Base-by-base conservation (phyloP, 257 asterid genomes). In the Anisodus tanguticus region DNA sequence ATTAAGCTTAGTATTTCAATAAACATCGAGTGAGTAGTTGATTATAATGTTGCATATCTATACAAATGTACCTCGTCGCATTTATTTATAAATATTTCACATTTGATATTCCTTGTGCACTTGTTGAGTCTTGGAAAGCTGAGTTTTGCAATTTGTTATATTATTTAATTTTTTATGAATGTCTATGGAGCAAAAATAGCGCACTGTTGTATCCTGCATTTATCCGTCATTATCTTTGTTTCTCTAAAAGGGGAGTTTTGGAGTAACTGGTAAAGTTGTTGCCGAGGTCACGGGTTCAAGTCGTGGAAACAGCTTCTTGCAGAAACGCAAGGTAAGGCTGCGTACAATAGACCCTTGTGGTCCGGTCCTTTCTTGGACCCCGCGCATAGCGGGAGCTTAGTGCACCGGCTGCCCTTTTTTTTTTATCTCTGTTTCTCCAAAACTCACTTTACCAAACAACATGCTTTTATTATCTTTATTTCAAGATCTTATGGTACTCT, bases 41-140 rank as follows among this genome's bases (percentile, higher is more conserved):
- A 51, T 76, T 49, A 68, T 7, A 47, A 51, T 49, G 13, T 3
- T 76, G 63, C 43, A 6, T 49, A 74, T 49, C 41, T 22, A 74
- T 9, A 74, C 81, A 49, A 51, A 74, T 71, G 7, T 35, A 74
- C n/a, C 22, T 49, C 45, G 11, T 74, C 6, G 9, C 62, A 74
- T 51, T 74, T 74, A 49, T 10, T 72, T 72, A 74, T 26, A 74
- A 74, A 47, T 72, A 72, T 45, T 41, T 60, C 16, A 45, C 43
- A 74, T 49, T 47, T 49, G 59, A 47, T 72, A 11, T 22, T 72
- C 59, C 11, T 72, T 59, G 6, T 19, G 60, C 19, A 72, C 60
- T 47, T 19, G 60, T 72, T 72, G 80, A 72, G 81, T 76, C 51
- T 49, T 6, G 10, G 60, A 60, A 9, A 74, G 59, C 60, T 5